Evolutionary conservation across 306 rosid species (phyloP).

Genomic region (Lathyrus tuberosus): DNA sequence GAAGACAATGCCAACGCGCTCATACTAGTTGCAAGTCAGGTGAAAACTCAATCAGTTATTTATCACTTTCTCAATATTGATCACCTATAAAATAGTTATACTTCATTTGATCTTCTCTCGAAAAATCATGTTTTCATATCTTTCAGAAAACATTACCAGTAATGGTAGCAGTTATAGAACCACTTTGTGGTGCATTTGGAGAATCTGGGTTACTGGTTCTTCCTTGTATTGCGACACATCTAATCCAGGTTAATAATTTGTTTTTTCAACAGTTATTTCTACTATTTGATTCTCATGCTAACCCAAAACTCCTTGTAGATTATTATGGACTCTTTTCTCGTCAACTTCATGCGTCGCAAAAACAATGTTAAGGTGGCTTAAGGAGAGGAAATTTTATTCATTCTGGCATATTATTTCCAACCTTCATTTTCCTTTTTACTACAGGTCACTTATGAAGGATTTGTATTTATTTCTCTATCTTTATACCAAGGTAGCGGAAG

Average conservation of each 20-base stretch:
- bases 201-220: constrained; percentile 88
- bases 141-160: constrained; percentile 93
- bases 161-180: constrained; percentile 91
- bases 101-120: constrained; percentile 15
- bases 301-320: constrained; percentile 52
- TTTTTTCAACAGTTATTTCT: background rate
- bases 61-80: constrained; percentile 15
- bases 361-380: constrained; percentile 52
- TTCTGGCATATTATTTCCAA: constrained; percentile 11
- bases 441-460: background rate
- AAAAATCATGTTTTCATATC: constrained; percentile 20
- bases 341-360: constrained; percentile 58
- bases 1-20: constrained; percentile 69
- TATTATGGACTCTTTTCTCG: constrained; percentile 67
- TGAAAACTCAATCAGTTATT: constrained; percentile 34
- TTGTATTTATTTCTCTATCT: background rate
- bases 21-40: constrained; percentile 86
- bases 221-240: constrained; percentile 94
- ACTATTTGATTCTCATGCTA: constrained; percentile 36
- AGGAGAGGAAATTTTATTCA: constrained; percentile 12
- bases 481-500: background rate
- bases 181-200: constrained; percentile 82
- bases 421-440: background rate
- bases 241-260: constrained; percentile 69
- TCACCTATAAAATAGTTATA: background rate